A percentile compares a stretch with the other conserved stretches of the same genome.
Evolutionary conservation across 2,329 filamentous ascomycete species (phyloP).

Genomic region (Cercospora sp.): DNA sequence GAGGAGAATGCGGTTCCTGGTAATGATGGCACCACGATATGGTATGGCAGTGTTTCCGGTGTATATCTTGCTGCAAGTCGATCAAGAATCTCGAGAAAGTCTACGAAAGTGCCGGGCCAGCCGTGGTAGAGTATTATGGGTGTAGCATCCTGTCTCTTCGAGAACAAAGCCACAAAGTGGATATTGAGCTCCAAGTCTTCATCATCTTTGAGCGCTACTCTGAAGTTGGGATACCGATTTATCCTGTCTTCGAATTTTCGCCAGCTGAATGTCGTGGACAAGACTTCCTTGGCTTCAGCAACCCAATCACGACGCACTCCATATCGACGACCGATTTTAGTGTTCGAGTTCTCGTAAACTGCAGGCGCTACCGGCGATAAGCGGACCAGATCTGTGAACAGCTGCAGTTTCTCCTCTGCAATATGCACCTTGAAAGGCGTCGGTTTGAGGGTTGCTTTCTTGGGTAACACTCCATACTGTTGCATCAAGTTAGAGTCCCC

Average conservation of each 20-base stretch:
- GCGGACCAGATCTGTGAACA: conserved; percentile 49
- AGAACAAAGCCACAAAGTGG: conserved; percentile 58
- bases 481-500: not conserved
- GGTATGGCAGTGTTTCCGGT: conserved; percentile 53
- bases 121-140: conserved; percentile 39
- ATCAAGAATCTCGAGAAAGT: conserved; percentile 34
- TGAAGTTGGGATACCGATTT: conserved; percentile 56
- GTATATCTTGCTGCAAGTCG: conserved; percentile 44
- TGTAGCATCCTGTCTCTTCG: conserved; percentile 43
- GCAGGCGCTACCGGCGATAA: conserved; percentile 50
- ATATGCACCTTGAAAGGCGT: conserved; percentile 46
- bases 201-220: conserved; percentile 43
- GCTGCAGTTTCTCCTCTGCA: conserved; percentile 45
- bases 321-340: conserved; percentile 34
- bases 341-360: conserved; percentile 47
- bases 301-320: conserved; percentile 53
- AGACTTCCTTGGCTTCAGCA: conserved; percentile 36
- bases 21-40: conserved; percentile 55
- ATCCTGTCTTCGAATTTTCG: conserved; percentile 45
- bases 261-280: conserved; percentile 38
- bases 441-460: conserved; percentile 39
- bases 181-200: conserved; percentile 43
- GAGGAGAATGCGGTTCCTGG: conserved; percentile 53
- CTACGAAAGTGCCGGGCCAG: conserved; percentile 40
- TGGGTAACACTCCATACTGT: conserved; percentile 32